Percentiles rank a stretch among this genome's conserved stretches.
Evolutionary conservation across 1,139 yeast genomes (phyloP).

Genomic region (Kodamaea ohmeri): DNA sequence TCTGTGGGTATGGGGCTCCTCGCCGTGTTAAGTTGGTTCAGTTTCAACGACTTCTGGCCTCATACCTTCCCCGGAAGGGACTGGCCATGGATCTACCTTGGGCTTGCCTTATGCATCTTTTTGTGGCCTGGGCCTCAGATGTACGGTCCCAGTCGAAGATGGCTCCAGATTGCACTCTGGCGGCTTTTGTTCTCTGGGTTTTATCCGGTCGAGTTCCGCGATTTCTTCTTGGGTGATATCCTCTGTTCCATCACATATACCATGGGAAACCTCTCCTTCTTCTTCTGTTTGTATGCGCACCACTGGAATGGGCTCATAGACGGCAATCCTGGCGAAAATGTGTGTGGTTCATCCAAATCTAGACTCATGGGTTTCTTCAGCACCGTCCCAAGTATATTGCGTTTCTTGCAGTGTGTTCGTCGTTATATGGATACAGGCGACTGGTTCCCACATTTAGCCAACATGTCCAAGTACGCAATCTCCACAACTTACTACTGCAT

Average conservation of each 20-base stretch:
- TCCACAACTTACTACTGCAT: conserved; percentile 68
- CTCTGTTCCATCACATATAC: conserved; percentile 86
- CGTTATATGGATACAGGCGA: conserved; percentile 93
- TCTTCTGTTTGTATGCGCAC: conserved; percentile 75
- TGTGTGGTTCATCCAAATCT: conserved; percentile 79
- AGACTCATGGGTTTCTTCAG: conserved; percentile 78
- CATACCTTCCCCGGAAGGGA: conserved; percentile 57
- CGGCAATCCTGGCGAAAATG: conserved; percentile 33
- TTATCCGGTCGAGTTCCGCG: conserved; percentile 92
- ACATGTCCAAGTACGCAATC: conserved; percentile 71
- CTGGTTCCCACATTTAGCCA: conserved; percentile 96
- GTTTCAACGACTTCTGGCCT: conserved; percentile 72
- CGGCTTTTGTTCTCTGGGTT: conserved; percentile 78
- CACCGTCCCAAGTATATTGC: conserved; percentile 84
- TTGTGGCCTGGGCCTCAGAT: conserved; percentile 62
- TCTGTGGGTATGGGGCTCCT: conserved; percentile 55
- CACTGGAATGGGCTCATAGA: conserved; percentile 58
- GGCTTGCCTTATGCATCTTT: conserved; percentile 45
- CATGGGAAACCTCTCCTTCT: conserved; percentile 79
- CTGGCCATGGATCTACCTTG: conserved; percentile 81
- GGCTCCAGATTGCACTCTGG: conserved; percentile 73
- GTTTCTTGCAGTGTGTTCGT: conserved; percentile 84
- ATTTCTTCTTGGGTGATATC: conserved; percentile 89
- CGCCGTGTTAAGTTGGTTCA: conserved; percentile 58
- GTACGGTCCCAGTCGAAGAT: conserved; percentile 57